Base-by-base conservation (phyloP, 495 filamentous ascomycete genomes). In the Massariosphaeria phaeospora region DNA sequence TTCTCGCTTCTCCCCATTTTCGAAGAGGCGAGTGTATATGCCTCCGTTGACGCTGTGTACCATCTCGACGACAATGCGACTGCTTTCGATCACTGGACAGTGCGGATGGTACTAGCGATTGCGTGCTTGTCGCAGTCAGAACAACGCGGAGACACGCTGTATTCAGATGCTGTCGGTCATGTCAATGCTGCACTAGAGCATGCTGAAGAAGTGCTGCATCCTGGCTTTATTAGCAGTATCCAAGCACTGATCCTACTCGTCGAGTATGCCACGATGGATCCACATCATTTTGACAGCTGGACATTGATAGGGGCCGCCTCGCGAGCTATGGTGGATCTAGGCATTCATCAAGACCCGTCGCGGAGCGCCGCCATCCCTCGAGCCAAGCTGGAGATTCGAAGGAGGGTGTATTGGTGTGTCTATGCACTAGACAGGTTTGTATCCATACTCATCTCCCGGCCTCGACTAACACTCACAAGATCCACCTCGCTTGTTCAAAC, bases 61-160 rank as follows among this genome's bases (percentile, higher is more conserved):
- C 76, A 81, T 53, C 74, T 79, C 44, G 76, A 79, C 13, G 25
- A 76, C 17, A 72, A 77, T 29, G 81, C 86, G 5, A 82, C 79
- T 34, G 80, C 85, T 13, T 79, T 84, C 43, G 89, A 97, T 54
- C 79, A 84, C 63, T 97, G 86, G 84, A 83, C 84, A 13, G 75
- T 95, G 26, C 88, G 86, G 61, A 86, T 96, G 85, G 86, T 95
- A 3, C 74, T 97, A 8, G 91, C 89, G 10, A 86, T 94, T 35
- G 78, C 83, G 9, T 86, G 80, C 43, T 80, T 79, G 3, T 82
- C 85, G 0, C 76, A 85, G 49, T 95, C 89, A 38, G 78, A 80
- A 62, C 77, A 75, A 43, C 77, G 72, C 29, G 78, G 77, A 36
- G 88, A 91, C 57, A 70, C 75, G 1, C 73, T 76, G 41, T 86